phyloP scores from a whole-genome alignment of 305 asterid genomes.

The Withania somnifera region DNA sequence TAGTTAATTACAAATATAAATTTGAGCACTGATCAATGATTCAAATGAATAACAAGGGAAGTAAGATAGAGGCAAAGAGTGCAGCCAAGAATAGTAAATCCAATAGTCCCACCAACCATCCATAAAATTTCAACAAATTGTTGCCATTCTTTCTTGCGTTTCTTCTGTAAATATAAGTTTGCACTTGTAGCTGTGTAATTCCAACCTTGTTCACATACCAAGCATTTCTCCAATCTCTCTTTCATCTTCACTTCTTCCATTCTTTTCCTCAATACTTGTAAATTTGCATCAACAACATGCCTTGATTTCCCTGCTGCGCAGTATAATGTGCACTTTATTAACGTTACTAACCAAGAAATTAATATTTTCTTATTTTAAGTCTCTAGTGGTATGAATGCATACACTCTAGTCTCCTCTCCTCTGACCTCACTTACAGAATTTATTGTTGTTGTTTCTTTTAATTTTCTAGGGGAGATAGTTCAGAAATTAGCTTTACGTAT shows the following conservation, averaged over 20 bases:
- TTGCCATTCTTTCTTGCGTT: slow-evolving; percentile 7
- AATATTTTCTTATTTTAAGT: no score
- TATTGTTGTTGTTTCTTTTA: no score
- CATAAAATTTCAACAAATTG: slow-evolving; percentile 14
- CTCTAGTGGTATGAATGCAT: no score
- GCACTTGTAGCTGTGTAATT: slow-evolving; percentile 12
- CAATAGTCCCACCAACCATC: slow-evolving; percentile 24
- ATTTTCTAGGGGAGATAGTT: no score
- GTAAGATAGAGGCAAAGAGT: slow-evolving; percentile 24
- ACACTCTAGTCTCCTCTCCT: no score
- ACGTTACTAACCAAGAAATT: background rate
- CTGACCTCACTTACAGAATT: no score
- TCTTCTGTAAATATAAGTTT: background rate
- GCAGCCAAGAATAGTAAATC: slow-evolving; percentile 29
- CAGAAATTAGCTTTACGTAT: background rate
- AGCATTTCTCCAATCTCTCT: slow-evolving; percentile 45
- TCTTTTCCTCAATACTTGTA: slow-evolving; percentile 32
- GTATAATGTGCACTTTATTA: background rate
- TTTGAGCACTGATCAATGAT: background rate
- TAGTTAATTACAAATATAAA: background rate
- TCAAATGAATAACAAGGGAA: slow-evolving; percentile 28
- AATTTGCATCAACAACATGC: slow-evolving; percentile 30
- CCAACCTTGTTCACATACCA: slow-evolving; percentile 38
- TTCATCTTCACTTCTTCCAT: slow-evolving; percentile 31
- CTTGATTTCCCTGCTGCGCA: slow-evolving; percentile 33